Base-by-base conservation (phyloP, 768 basidiomycete species). In the Termitomyces sp. region DNA sequence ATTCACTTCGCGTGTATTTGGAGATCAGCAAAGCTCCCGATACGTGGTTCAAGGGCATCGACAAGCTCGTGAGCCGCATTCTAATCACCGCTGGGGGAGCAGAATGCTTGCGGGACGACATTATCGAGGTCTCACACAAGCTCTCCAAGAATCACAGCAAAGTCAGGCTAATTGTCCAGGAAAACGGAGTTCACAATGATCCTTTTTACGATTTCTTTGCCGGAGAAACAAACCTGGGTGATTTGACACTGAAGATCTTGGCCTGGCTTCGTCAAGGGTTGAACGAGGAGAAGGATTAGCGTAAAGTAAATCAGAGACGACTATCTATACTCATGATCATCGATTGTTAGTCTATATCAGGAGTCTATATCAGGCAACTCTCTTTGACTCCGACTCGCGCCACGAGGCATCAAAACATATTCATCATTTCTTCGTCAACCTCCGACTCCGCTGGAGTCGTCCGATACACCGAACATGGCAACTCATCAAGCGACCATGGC, bases 141-240 rank as follows among this genome's bases (percentile, higher is more conserved):
- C 61, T 75, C 32, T 33, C 49, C 3, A 24, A 6, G 18, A 20
- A 65, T 36, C 64, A 65, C 58, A 20, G 13, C 18, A 42, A 55
- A 12, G 45, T 58, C 24, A 59, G 45, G 38, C 56, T 73, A 6
- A 62, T 69, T 9, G 64, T 75, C 12, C 73, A 77, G 59, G 57
- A 67, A 39, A 58, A 61, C 35, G 77, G 75, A 4, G 66, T 76
- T 2, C 77, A 78, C 55, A 70, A 76, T 56, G 75, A 77, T 61
- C 66, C 70, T 24, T 74, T 62, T 36, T 64, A 38, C 35, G 61
- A 68, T 40, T 71, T 71, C 49, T 16, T 68, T 32, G 55, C 57
- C 1, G 61, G 56, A 8, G 70, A 71, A 59, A 61, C 48, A 28
- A 63, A 63, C 18, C 9, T 67, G 15, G 48, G 64, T 18, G 58